Evolutionary conservation across 1,284 basidiomycete species (phyloP), one percentile per base, ranked within the genome.

Genomic region (Moesziomyces aphidis): DNA sequence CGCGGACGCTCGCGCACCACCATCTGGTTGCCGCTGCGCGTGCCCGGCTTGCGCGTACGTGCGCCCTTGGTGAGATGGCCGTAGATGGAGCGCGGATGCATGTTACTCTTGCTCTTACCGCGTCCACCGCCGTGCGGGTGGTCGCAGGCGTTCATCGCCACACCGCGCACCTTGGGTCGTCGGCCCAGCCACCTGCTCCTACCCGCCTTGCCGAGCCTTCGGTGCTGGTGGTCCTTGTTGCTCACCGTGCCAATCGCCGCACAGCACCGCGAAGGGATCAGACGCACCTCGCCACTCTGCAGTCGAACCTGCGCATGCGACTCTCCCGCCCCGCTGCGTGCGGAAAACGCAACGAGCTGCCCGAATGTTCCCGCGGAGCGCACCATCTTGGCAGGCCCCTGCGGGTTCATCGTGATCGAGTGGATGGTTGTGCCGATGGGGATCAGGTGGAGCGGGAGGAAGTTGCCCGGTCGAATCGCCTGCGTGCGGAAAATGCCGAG

Each of bases 121-220:
- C 96, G 92, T 85, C 96, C 95, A 88, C 96, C 96, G 87, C 96
- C 96, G 86, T 95, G 95, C 72, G 96, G 95, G 86, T 99, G 96
- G 86, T 98, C 96, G 67, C 89, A 89, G 89, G 94, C 91, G 86
- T 99, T 99, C 96, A 97, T 98, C 26, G 96, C 96, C 71, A 97
- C 91, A 91, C 96, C 96, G 85, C 96, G 91, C 36, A 97, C 94
- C 72, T 90, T 90, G 3, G 96, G 96, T 79, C 92, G 87, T 77
- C 90, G 87, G 43, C 96, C 96, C 28, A 98, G 86, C 94, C 95
- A 97, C 52, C 97, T 88, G 53, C 88, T 88, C 71, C 96, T 87
- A 47, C 96, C 96, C 19, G 97, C 96, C 86, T 99, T 99, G 46
- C 95, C 96, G 48, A 98, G 86, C 51, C 88, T 90, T 23, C 90